A percentile compares a stretch with the other conserved stretches of the same genome.
phyloP scores from a whole-genome alignment of 306 rosid genomes.

The Mimosa bimucronata region DNA sequence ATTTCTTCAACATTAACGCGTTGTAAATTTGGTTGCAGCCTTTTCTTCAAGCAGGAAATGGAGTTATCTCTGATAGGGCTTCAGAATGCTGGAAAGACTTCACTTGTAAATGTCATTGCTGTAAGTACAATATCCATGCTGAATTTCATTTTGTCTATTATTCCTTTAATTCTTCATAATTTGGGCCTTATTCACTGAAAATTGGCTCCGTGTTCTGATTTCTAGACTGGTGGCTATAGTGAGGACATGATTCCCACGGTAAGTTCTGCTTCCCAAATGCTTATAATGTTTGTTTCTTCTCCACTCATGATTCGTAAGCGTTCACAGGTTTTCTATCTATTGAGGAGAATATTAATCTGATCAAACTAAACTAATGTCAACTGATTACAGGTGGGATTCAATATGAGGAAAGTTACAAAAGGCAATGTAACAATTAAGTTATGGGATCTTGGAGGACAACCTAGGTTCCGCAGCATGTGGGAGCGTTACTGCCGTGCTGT shows the following conservation, averaged over 20 bases:
- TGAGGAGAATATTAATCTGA: slow-evolving; percentile 10
- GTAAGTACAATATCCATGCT: slow-evolving; percentile 54
- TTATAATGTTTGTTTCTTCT: slow-evolving; percentile 14
- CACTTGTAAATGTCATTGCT: slow-evolving; percentile 90
- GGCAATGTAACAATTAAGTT: slow-evolving; percentile 92
- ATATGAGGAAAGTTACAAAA: slow-evolving; percentile 90
- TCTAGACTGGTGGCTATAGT: slow-evolving; percentile 90
- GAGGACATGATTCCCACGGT: slow-evolving; percentile 98
- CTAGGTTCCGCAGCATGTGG: slow-evolving; percentile 98
- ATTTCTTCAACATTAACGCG: slow-evolving; percentile 38
- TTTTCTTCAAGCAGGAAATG: slow-evolving; percentile 96
- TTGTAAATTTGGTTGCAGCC: slow-evolving; percentile 66
- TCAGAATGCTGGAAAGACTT: slow-evolving; percentile 94
- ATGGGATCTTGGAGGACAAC: slow-evolving; percentile 99
- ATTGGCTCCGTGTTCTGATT: slow-evolving; percentile 20
- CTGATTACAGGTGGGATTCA: slow-evolving; percentile 84
- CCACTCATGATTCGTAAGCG: slow-evolving; percentile 17
- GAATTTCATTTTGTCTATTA: neutral
- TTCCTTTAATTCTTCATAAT: slow-evolving; percentile 20
- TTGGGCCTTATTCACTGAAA: slow-evolving; percentile 31
- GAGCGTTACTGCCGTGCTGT: slow-evolving; percentile 93
- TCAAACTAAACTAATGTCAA: slow-evolving; percentile 28
- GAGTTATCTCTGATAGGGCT: slow-evolving; percentile 91
- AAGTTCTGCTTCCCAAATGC: slow-evolving; percentile 44
- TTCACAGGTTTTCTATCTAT: slow-evolving; percentile 21